Percentiles rank a stretch among this genome's conserved stretches.
Evolutionary conservation across 106 monocot genomes (phyloP).

Genomic region (Xerophyta viscosa): DNA sequence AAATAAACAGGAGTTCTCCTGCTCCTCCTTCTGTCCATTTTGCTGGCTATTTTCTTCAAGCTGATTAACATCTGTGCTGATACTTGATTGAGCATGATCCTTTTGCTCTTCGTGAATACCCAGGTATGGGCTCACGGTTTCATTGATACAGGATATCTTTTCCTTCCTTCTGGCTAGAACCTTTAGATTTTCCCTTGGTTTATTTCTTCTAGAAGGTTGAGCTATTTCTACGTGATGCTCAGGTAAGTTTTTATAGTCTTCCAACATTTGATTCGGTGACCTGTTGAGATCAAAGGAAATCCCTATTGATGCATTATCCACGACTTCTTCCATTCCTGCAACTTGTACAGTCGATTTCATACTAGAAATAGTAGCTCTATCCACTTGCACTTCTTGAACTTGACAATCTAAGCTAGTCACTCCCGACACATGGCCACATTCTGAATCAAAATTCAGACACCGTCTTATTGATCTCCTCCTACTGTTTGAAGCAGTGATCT

Average conservation of each 20-base stretch:
- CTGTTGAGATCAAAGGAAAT: conserved; percentile 9
- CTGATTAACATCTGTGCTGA: neutral
- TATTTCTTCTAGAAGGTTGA: conserved; percentile 13
- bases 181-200: conserved; percentile 16
- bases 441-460: conserved; percentile 28
- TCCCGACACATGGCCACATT: conserved; percentile 3
- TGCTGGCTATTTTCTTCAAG: conserved; percentile 1
- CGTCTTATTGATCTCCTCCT: conserved; percentile 18
- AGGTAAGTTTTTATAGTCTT: conserved; percentile 13
- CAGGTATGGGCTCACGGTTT: neutral
- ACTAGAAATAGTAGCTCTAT: neutral
- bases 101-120: neutral
- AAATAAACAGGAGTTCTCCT: neutral
- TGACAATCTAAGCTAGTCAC: neutral
- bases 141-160: neutral
- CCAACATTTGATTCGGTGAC: conserved; percentile 17
- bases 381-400: neutral
- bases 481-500: neutral
- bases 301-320: conserved; percentile 7
- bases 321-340: conserved; percentile 5
- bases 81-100: neutral
- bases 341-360: conserved; percentile 1
- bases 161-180: conserved; percentile 6
- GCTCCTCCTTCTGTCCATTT: neutral
- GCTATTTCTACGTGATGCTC: neutral